A percentile compares a stretch with the other conserved stretches of the same genome.
phyloP scores from a whole-genome alignment of 2,329 filamentous ascomycete species.

The Colletotrichum liaoningense region DNA sequence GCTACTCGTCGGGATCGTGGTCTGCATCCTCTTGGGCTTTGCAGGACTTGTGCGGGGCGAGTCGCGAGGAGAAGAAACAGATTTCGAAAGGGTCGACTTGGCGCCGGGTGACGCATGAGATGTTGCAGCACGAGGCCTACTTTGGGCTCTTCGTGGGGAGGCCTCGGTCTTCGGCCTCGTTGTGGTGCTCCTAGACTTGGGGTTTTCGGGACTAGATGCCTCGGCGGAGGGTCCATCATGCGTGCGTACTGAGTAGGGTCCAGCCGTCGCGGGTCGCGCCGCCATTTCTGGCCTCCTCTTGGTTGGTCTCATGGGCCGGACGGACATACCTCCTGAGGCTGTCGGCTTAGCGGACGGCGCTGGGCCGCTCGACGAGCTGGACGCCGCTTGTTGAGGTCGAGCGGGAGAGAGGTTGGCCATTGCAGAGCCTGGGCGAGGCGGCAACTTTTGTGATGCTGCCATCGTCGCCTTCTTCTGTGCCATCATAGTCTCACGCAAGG shows the following conservation, averaged over 20 bases:
- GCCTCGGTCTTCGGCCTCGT: constrained; percentile 61
- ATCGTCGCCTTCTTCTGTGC: constrained; percentile 79
- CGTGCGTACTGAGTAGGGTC: constrained; percentile 72
- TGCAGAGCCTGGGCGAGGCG: constrained; percentile 69
- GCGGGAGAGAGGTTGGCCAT: constrained; percentile 51
- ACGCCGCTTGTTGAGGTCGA: constrained; percentile 52
- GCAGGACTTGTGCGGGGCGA: constrained; percentile 57
- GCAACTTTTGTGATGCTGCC: constrained; percentile 52
- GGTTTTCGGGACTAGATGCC: constrained; percentile 59
- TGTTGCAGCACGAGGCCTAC: constrained; percentile 57
- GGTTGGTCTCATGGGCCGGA: constrained; percentile 71
- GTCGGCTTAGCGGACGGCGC: constrained; percentile 53
- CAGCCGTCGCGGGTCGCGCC: constrained; percentile 71
- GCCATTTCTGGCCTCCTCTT: constrained; percentile 69
- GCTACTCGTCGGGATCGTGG: constrained; percentile 50
- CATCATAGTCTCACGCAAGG: constrained; percentile 84
- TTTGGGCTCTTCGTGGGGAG: constrained; percentile 63
- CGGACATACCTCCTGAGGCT: constrained; percentile 69
- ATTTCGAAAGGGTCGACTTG: constrained; percentile 28
- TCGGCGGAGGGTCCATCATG: constrained; percentile 56
- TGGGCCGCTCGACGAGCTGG: constrained; percentile 43
- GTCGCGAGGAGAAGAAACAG: constrained; percentile 37
- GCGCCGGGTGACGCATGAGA: constrained; percentile 58
- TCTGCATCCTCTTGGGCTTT: constrained; percentile 49
- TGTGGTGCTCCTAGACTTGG: constrained; percentile 58